Evolutionary conservation across 1,284 basidiomycete species (phyloP), one percentile per base, ranked within the genome.

Genomic region (Gomphus sp.): DNA sequence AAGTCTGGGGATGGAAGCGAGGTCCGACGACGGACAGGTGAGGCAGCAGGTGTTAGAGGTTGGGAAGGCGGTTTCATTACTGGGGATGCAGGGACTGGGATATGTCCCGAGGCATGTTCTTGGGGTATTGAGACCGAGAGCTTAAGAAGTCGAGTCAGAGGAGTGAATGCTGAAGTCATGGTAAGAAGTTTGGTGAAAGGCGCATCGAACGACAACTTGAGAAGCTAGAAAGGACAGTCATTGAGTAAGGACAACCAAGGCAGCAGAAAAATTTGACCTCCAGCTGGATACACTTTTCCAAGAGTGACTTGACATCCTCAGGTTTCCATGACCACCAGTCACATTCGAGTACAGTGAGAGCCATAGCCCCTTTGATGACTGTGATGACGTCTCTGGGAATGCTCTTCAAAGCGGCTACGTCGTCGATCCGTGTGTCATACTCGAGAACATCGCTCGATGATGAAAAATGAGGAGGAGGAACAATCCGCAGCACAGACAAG

Each of bases 271-370:
- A 33, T 22, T 64, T 54, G 50, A 72, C 72, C 67, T 70, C 65
- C 31, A 74, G 59, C 55, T 66, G 64, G 10, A 63, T 62, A 58
- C 70, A 73, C 47, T 62, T 66, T 53, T 73, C 71, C 16, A 73
- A 60, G 7, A 74, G 48, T n/a, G 60, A 49, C 59, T 71, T 72
- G 52, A 73, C 45, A 59, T 74, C 70, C 31, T 68, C 62, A 44
- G 68, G 61, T n/a, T 64, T 62, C 62, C 71, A 72, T 0, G 66
- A 60, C 73, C 73, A 74, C 69, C 71, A 73, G 62, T 74, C 73
- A 56, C 72, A 73, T 51, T 72, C 67, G 45, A 74, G 65, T n/a
- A 61, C 58, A 16, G 52, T 65, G 58, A 73, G 63, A 45, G 56
- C 60, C 41, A 61, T 64, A 49, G 66, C 66, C 22, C 58, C 61